Evolutionary conservation across 108 stramenopile species (phyloP).

Genomic region (Schizochytrium sp.): DNA sequence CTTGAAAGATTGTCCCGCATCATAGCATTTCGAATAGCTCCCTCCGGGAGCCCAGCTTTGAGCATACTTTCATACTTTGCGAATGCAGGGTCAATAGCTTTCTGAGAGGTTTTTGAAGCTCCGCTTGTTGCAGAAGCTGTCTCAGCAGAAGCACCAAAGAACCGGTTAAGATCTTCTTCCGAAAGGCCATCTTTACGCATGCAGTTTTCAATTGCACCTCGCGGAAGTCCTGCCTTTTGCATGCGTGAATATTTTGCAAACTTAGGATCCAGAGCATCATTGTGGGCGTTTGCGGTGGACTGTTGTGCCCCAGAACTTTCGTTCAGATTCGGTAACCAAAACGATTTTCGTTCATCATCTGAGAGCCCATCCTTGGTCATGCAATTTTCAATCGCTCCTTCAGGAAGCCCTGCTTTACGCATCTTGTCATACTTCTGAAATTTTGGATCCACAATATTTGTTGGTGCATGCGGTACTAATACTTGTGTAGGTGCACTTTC

Average conservation of each 20-base stretch:
- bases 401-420: slow-evolving; percentile 14
- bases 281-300: background rate
- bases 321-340: too few relatives aligned
- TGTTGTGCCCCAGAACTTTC: background rate
- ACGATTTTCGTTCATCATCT: background rate
- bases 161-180: background rate
- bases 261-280: background rate
- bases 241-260: slow-evolving; percentile 1
- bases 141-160: background rate
- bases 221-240: slow-evolving; percentile 11
- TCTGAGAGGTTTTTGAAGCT: background rate
- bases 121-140: background rate
- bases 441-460: background rate
- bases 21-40: slow-evolving; percentile 51
- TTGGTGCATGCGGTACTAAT: background rate
- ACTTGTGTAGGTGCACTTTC: background rate
- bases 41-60: slow-evolving; percentile 44
- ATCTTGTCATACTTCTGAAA: slow-evolving; percentile 52
- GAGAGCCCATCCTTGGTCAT: slow-evolving; percentile 16
- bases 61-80: slow-evolving; percentile 14
- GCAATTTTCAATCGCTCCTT: slow-evolving; percentile 16
- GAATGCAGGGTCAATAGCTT: background rate
- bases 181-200: slow-evolving; percentile 17
- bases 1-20: background rate
- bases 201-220: slow-evolving; percentile 24